Evolutionary conservation across 805 yeast species (phyloP).

Genomic region (Cyberlindnera saturnus): DNA sequence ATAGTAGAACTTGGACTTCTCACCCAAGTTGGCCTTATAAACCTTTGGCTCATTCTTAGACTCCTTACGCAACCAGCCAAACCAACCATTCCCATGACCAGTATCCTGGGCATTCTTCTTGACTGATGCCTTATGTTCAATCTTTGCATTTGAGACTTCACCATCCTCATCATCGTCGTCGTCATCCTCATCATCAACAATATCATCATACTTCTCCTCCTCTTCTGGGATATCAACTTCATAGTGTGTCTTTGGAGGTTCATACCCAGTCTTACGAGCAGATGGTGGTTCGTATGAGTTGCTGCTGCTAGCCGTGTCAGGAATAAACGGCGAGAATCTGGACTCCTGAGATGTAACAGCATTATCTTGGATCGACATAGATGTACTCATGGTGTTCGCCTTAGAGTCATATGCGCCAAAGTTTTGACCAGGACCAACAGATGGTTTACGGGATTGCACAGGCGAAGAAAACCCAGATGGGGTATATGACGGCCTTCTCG

Average conservation of each 20-base stretch:
- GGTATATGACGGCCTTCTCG: neutral
- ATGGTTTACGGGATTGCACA: neutral
- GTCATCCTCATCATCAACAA: slow-evolving; percentile 38
- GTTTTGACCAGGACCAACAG: slow-evolving; percentile 1
- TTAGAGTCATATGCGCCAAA: slow-evolving; percentile 6
- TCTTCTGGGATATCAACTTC: slow-evolving; percentile 21
- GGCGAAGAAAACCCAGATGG: neutral
- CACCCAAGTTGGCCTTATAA: slow-evolving; percentile 81
- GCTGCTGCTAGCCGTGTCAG: slow-evolving; percentile 10
- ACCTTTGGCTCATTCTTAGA: slow-evolving; percentile 68
- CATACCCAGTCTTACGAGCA: slow-evolving; percentile 19
- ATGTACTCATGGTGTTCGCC: slow-evolving; percentile 4
- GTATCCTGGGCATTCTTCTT: slow-evolving; percentile 11
- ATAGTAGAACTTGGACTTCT: slow-evolving; percentile 63
- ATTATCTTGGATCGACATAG: slow-evolving; percentile 1
- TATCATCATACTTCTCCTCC: slow-evolving; percentile 34
- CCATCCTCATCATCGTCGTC: slow-evolving; percentile 28
- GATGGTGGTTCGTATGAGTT: slow-evolving; percentile 22
- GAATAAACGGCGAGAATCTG: slow-evolving; percentile 9
- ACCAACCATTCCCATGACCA: slow-evolving; percentile 32
- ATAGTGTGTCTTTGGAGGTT: slow-evolving; percentile 20
- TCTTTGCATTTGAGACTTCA: slow-evolving; percentile 15
- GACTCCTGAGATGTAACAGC: slow-evolving; percentile 4
- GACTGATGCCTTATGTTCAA: slow-evolving; percentile 19
- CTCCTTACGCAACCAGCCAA: slow-evolving; percentile 55